Evolutionary conservation across 805 yeast species (phyloP).

Genomic region (Ogataea naganishii): DNA sequence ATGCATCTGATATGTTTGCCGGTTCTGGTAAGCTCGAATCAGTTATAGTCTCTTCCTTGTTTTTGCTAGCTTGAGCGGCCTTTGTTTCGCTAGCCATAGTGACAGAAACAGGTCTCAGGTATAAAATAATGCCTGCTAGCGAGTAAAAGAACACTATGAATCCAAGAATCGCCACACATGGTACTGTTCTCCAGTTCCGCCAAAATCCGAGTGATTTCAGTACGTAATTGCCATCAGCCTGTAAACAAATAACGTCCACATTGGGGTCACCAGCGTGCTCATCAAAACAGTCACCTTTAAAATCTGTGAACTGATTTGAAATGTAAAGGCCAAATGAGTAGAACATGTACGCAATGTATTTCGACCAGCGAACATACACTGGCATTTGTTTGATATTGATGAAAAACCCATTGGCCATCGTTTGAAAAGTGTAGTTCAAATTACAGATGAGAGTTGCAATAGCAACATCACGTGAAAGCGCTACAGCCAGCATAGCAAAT

Average conservation of each 20-base stretch:
- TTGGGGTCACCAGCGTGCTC: slow-evolving; percentile 25
- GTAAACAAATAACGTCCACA: slow-evolving; percentile 29
- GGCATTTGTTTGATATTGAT: slow-evolving; percentile 69
- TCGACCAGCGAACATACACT: slow-evolving; percentile 80
- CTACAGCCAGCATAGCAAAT: slow-evolving; percentile 42
- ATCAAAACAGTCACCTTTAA: slow-evolving; percentile 43
- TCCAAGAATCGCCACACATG: slow-evolving; percentile 49
- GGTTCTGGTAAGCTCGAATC: slow-evolving; percentile 1
- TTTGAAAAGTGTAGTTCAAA: slow-evolving; percentile 58
- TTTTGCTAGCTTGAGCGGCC: slow-evolving; percentile 5
- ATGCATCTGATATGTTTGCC: not conserved
- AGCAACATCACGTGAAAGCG: slow-evolving; percentile 53
- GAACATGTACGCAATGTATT: slow-evolving; percentile 70
- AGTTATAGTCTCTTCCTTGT: slow-evolving; percentile 7
- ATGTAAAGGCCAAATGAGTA: slow-evolving; percentile 64
- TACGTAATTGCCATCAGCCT: slow-evolving; percentile 47
- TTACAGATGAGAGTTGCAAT: slow-evolving; percentile 55
- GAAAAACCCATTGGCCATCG: slow-evolving; percentile 76
- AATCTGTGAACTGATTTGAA: slow-evolving; percentile 59
- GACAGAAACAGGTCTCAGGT: slow-evolving; percentile 41
- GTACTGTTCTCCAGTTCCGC: slow-evolving; percentile 54
- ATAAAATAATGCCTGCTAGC: slow-evolving; percentile 38
- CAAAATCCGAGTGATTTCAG: slow-evolving; percentile 53
- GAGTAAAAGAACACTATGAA: slow-evolving; percentile 50
- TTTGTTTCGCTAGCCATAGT: slow-evolving; percentile 32